phyloP scores from a whole-genome alignment of 2,329 filamentous ascomycete species.

The Colletotrichum coccodes region DNA sequence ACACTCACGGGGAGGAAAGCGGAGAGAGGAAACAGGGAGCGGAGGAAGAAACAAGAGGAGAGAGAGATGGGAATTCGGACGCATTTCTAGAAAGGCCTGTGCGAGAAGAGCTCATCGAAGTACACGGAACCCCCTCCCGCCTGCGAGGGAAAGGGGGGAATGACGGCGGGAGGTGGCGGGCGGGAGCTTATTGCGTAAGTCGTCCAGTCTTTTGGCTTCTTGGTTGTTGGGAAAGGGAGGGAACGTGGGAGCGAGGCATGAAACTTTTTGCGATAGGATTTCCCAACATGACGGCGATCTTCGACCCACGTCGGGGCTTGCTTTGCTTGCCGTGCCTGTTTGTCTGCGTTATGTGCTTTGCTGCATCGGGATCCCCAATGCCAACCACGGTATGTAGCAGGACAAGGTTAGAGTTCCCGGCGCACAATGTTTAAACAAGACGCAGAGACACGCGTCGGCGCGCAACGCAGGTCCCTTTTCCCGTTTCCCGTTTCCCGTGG shows the following conservation, averaged over 20 bases:
- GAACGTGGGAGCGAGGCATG: neutral
- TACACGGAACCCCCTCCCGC: neutral
- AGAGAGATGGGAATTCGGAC: neutral
- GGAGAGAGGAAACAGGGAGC: neutral
- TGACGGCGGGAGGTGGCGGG: neutral
- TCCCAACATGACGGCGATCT: neutral
- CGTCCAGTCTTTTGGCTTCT: neutral
- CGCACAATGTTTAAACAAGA: neutral
- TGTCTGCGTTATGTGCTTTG: neutral
- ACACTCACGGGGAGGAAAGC: neutral
- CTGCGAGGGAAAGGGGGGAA: neutral
- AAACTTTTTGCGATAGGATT: neutral
- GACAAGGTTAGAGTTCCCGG: constrained; percentile 7
- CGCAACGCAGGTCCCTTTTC: neutral
- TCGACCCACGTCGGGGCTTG: neutral
- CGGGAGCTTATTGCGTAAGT: constrained; percentile 1
- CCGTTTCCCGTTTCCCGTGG: neutral
- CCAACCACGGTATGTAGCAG: neutral
- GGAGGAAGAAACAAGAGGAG: neutral
- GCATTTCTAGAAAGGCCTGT: constrained; percentile 12
- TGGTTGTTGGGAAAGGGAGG: neutral
- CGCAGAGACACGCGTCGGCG: neutral
- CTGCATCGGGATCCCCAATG: neutral
- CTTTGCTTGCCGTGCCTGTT: neutral
- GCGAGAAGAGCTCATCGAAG: neutral